A percentile compares a stretch with the other conserved stretches of the same genome.
These are phyloP conservation scores for Neofusicoccum cordaticola DNA, from an alignment of 2,329 filamentous ascomycete species.

Conservation along the genomic window DNA sequence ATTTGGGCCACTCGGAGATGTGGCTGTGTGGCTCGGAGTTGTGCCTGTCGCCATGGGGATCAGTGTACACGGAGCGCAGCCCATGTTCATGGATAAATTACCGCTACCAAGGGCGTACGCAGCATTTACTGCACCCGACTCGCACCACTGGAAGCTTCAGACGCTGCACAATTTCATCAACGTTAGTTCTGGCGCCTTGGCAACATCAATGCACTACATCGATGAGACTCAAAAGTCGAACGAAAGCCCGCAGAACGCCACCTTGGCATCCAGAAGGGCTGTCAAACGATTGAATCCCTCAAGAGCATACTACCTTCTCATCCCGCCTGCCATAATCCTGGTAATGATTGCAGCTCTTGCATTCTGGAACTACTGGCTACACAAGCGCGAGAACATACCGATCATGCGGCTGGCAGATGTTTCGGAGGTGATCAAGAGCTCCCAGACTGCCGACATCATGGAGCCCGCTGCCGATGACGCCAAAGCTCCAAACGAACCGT, in stretches of 20 bases:
- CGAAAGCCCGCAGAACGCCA: neutral
- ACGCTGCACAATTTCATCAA: neutral
- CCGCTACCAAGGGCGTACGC: neutral
- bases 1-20: conserved; percentile 8
- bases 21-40: conserved; percentile 18
- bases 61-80: conserved; percentile 14
- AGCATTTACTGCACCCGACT: neutral
- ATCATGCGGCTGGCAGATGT: conserved; percentile 4
- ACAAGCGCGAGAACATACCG: neutral
- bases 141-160: neutral
- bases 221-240: neutral
- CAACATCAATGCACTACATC: neutral
- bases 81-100: neutral
- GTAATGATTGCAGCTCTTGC: neutral
- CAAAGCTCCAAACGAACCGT: neutral
- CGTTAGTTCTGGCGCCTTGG: neutral
- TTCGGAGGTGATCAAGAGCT: conserved; percentile 1
- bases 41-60: conserved; percentile 16
- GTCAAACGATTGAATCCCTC: neutral
- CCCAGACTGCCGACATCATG: neutral
- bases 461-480: neutral
- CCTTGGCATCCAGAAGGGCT: neutral
- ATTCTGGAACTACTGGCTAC: neutral
- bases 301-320: neutral
- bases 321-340: neutral